Evolutionary conservation across 441 rosid species (phyloP), one percentile per base, ranked within the genome.

Genomic region (Aquilaria agallochum): DNA sequence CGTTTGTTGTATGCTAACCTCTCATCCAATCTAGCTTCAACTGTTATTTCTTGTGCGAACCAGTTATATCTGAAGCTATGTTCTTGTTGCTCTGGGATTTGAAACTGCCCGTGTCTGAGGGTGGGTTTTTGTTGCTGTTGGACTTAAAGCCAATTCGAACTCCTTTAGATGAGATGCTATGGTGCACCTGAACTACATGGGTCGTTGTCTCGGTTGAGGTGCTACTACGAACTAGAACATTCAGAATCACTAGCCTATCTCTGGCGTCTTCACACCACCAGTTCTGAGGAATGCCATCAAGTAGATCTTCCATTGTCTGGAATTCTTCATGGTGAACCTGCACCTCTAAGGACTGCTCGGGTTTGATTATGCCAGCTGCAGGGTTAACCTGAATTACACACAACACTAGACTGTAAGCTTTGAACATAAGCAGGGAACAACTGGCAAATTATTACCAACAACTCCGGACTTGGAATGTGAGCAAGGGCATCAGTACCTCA

Each of bases 201-300:
- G 67, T 78, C 60, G 3, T 68, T 13, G 75, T 77, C 66, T 89
- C 88, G 2, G 84, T 83, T 42, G 95, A 84, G 81, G 81, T 73
- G 56, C 90, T 80, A 61, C 98, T 96, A 64, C 83, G 87, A 11
- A 90, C 70, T 13, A 67, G 72, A 53, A 92, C 86, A 57, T 55
- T 81, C 73, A 96, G 72, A 42, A 79, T 66, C 36, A 79, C 92
- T 79, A 89, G 96, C 83, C 87, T 96, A 59, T 96, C 98, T 47
- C 82, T 74, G 4, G 89, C 86, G 68, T 93, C 96, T 76, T 93
- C 99, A 56, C 82, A 79, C 97, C 91, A 84, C 95, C 96, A 96
- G 71, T 82, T 84, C 63, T 92, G 97, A 2, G 97, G 96, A 50
- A 84, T 78, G 20, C 96, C 96, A 70, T 96, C 99, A 14, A 78